Percentiles rank a stretch among this genome's conserved stretches.
Evolutionary conservation across 163 green algal species (phyloP).

Genomic region (Prototheca wickerhamii): DNA sequence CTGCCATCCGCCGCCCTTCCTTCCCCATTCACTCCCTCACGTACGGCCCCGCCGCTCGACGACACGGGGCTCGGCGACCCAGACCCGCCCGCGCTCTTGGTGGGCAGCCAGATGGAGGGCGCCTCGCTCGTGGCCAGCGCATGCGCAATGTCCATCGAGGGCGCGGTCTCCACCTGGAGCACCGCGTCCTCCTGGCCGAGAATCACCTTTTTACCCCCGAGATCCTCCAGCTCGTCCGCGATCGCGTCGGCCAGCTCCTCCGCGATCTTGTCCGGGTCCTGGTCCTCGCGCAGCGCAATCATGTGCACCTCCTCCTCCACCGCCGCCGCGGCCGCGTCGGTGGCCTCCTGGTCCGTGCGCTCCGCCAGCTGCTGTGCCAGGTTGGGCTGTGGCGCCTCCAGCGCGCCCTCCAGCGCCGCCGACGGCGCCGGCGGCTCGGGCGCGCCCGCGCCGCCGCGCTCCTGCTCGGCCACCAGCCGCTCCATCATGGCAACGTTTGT

Average conservation of each 20-base stretch:
- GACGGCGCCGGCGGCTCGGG: too few species aligned
- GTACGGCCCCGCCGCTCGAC: too few species aligned
- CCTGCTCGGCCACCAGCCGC: neutral
- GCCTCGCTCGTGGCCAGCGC: neutral
- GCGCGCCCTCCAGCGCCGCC: too few species aligned
- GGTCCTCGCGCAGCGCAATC: neutral
- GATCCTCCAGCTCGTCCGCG: constrained; percentile 9
- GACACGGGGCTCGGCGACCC: too few species aligned
- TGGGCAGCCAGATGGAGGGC: neutral
- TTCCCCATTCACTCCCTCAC: neutral
- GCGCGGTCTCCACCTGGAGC: constrained; percentile 8
- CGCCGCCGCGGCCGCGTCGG: neutral
- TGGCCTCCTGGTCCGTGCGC: neutral
- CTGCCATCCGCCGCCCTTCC: neutral
- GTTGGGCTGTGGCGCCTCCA: too few species aligned
- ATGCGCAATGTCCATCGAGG: neutral
- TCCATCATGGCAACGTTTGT: constrained; percentile 11
- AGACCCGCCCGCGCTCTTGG: neutral
- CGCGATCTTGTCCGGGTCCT: neutral
- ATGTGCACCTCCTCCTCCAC: neutral
- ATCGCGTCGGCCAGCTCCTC: constrained; percentile 10
- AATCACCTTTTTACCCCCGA: constrained; percentile 2
- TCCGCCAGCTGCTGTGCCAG: neutral
- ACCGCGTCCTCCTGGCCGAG: constrained; percentile 4
- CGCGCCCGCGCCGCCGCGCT: neutral